Conservation (phyloP, 2,329 filamentous ascomycete genomes). For the Cladosporium halotolerans region DNA sequence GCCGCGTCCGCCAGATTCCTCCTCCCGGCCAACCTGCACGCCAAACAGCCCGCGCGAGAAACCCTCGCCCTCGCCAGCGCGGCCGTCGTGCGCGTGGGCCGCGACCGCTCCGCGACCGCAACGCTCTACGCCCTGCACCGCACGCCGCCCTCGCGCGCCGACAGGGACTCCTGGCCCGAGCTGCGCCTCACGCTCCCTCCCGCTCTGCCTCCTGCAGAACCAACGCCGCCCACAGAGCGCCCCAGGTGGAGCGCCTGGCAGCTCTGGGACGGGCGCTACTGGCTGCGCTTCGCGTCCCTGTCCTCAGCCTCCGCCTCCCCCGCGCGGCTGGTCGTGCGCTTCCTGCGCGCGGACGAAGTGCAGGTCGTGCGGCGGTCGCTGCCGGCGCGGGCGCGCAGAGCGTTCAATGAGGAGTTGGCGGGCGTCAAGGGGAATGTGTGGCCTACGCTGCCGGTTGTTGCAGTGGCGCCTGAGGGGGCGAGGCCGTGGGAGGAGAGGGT, state of each 20-base stretch:
- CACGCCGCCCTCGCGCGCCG: not conserved
- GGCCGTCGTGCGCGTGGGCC: not conserved
- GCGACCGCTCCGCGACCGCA: not conserved
- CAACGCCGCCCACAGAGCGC: too few species aligned
- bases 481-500: conserved; percentile 11
- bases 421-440: conserved; percentile 32
- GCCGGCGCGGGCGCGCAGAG: not conserved
- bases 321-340: conserved; percentile 30
- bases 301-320: not conserved
- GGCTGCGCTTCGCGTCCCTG: conserved; percentile 41
- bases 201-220: too few species aligned
- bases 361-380: not conserved
- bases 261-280: conserved; percentile 53
- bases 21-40: conserved; percentile 17
- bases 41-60: not conserved
- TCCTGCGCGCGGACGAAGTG: conserved; percentile 31
- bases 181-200: not conserved
- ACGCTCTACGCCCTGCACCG: not conserved
- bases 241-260: conserved; percentile 27
- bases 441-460: conserved; percentile 36
- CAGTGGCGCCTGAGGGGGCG: not conserved
- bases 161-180: not conserved
- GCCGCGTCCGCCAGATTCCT: conserved; percentile 38
- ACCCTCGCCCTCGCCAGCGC: not conserved
- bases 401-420: not conserved